Evolutionary conservation across 768 basidiomycete species (phyloP).

Genomic region (Serendipita indica): DNA sequence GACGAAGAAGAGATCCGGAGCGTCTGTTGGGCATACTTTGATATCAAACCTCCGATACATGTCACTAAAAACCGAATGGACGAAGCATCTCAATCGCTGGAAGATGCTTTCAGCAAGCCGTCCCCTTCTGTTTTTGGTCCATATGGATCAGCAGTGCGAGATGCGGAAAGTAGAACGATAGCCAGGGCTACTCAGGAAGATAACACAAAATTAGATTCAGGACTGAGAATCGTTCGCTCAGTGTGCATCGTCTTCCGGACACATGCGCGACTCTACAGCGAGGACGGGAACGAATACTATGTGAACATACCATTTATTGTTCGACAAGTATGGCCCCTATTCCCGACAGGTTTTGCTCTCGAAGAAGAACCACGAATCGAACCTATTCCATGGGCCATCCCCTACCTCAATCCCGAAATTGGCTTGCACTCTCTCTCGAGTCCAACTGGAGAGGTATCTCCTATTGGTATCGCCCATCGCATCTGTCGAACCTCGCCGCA

Average conservation of each 20-base stretch:
- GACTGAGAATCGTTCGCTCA: conserved; percentile 34
- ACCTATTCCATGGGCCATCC: conserved; percentile 40
- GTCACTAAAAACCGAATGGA: no score
- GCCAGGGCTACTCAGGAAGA: no score
- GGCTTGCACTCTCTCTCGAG: conserved; percentile 68
- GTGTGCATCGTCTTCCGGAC: conserved; percentile 68
- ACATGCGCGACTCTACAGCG: conserved; percentile 54
- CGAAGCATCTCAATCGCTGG: conserved; percentile 1
- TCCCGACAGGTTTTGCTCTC: conserved; percentile 65
- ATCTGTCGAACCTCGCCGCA: conserved; percentile 14
- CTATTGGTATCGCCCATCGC: conserved; percentile 45
- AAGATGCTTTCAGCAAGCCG: conserved; percentile 14
- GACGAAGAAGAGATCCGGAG: conserved; percentile 63
- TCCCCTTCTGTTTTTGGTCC: conserved; percentile 14
- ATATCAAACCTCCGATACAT: conserved; percentile 22
- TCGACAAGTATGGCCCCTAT: conserved; percentile 60
- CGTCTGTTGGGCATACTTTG: conserved; percentile 64
- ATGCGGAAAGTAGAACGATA: not conserved
- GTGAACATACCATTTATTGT: conserved; percentile 72
- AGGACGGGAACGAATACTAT: conserved; percentile 59
- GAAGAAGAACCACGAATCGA: conserved; percentile 55
- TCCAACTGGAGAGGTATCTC: conserved; percentile 58
- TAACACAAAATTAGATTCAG: not conserved
- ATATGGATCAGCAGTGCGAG: conserved; percentile 14
- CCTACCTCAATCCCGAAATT: conserved; percentile 58